A percentile compares a stretch with the other conserved stretches of the same genome.
phyloP scores from a whole-genome alignment of 495 filamentous ascomycete species.

The Penicillium canariense region DNA sequence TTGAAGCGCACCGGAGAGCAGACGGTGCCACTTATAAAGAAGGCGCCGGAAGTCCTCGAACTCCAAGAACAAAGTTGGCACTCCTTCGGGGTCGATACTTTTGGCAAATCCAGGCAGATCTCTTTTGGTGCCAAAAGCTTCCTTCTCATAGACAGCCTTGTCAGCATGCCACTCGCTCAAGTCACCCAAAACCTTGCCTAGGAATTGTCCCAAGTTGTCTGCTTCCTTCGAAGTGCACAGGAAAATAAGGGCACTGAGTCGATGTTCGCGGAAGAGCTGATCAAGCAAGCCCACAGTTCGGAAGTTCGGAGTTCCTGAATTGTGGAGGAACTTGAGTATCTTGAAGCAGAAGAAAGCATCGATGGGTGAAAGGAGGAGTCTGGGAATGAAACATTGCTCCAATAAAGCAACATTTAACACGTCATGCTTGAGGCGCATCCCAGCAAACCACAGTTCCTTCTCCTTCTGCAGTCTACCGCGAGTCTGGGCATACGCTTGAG shows the following conservation, averaged over 20 bases:
- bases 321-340: conserved; percentile 83
- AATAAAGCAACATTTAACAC: conserved; percentile 70
- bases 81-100: conserved; percentile 59
- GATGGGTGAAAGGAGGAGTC: conserved; percentile 74
- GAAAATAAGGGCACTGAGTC: conserved; percentile 78
- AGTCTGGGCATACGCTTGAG: conserved; percentile 61
- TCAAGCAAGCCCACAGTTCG: conserved; percentile 81
- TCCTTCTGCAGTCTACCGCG: conserved; percentile 67
- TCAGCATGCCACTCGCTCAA: conserved; percentile 81
- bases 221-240: conserved; percentile 85
- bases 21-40: conserved; percentile 85
- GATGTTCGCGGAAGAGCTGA: conserved; percentile 75
- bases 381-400: conserved; percentile 87
- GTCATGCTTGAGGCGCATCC: conserved; percentile 59
- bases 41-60: conserved; percentile 84
- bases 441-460: conserved; percentile 75
- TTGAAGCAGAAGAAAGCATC: conserved; percentile 86
- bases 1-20: conserved; percentile 71
- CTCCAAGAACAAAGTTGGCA: conserved; percentile 64
- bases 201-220: conserved; percentile 83
- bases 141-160: conserved; percentile 71
- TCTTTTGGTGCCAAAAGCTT: conserved; percentile 64
- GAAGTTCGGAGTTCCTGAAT: conserved; percentile 78
- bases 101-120: conserved; percentile 69
- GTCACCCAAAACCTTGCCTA: conserved; percentile 75